phyloP scores from a whole-genome alignment of 2,329 filamentous ascomycete genomes.

The Ophiostoma tasmaniense region DNA sequence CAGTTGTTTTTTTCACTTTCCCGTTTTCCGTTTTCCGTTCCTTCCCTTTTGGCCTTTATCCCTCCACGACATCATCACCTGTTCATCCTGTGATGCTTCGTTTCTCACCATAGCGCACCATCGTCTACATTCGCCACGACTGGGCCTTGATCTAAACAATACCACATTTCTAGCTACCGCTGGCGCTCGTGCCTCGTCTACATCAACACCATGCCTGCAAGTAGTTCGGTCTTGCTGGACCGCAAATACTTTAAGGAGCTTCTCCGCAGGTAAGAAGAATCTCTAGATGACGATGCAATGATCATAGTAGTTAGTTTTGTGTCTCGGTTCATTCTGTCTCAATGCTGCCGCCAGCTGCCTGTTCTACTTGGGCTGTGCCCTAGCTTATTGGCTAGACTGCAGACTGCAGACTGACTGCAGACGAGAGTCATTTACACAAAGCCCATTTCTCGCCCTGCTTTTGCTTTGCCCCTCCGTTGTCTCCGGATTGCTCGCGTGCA shows the following conservation, averaged over 20 bases:
- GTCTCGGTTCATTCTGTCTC: background rate
- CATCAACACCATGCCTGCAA: background rate
- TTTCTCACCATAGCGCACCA: background rate
- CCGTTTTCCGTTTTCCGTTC: too few relatives aligned
- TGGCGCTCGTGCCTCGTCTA: background rate
- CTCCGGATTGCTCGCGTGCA: background rate
- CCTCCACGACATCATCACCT: background rate
- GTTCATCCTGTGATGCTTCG: background rate
- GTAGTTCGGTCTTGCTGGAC: slow-evolving; percentile 46
- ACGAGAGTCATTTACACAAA: background rate
- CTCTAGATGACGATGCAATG: background rate
- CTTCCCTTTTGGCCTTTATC: background rate
- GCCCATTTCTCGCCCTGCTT: background rate
- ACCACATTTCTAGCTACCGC: background rate
- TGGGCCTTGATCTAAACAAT: background rate
- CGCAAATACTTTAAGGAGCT: slow-evolving; percentile 54
- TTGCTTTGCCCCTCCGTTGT: background rate
- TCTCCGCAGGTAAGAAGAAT: slow-evolving; percentile 45
- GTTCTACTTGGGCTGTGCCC: background rate
- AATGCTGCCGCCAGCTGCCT: background rate
- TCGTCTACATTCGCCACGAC: background rate
- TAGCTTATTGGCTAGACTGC: background rate
- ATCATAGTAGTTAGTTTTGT: too few relatives aligned
- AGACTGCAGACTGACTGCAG: background rate
- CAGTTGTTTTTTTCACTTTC: too few relatives aligned